Evolutionary conservation across 192 early-diverging fungal species (phyloP).

Genomic region (Kickxella alabastrina): DNA sequence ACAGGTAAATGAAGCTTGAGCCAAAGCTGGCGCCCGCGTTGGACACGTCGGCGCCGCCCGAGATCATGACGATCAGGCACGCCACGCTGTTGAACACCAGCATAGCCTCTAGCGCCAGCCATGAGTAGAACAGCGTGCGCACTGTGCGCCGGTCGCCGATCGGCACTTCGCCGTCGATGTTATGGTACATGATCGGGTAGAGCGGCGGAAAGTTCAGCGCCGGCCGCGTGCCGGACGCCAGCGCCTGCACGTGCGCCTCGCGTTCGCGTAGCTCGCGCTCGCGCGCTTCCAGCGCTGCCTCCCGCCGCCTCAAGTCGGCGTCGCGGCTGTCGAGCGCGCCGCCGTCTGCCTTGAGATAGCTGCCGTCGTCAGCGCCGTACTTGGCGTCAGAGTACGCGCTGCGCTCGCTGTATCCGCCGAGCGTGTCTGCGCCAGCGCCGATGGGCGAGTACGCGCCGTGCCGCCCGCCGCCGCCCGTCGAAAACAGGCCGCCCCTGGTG

Average conservation of each 20-base stretch:
- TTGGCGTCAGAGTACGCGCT: constrained; percentile 7
- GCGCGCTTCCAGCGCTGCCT: constrained; percentile 71
- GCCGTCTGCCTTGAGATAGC: constrained; percentile 7
- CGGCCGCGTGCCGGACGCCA: constrained; percentile 57
- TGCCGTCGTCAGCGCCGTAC: constrained; percentile 6
- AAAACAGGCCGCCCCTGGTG: constrained; percentile 32
- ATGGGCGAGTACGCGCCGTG: constrained; percentile 35
- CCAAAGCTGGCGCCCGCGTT: constrained; percentile 76
- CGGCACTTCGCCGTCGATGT: constrained; percentile 73
- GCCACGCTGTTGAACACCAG: constrained; percentile 76
- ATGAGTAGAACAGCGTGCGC: constrained; percentile 65
- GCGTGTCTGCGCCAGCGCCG: constrained; percentile 19
- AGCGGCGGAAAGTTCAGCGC: constrained; percentile 80
- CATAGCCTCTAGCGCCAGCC: constrained; percentile 69
- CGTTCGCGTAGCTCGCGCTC: constrained; percentile 66
- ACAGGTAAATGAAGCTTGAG: constrained; percentile 67
- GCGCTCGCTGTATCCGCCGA: constrained; percentile 8
- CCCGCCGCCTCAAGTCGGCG: constrained; percentile 66
- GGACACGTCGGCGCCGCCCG: constrained; percentile 57
- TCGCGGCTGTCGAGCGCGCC: constrained; percentile 54
- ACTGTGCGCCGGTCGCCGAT: constrained; percentile 59
- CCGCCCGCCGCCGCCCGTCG: constrained; percentile 22
- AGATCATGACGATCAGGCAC: constrained; percentile 69
- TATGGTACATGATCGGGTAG: constrained; percentile 78
- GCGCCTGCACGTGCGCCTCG: constrained; percentile 56